Base-by-base conservation (phyloP, 805 yeast genomes). In the Maudiozyma turicensis region DNA sequence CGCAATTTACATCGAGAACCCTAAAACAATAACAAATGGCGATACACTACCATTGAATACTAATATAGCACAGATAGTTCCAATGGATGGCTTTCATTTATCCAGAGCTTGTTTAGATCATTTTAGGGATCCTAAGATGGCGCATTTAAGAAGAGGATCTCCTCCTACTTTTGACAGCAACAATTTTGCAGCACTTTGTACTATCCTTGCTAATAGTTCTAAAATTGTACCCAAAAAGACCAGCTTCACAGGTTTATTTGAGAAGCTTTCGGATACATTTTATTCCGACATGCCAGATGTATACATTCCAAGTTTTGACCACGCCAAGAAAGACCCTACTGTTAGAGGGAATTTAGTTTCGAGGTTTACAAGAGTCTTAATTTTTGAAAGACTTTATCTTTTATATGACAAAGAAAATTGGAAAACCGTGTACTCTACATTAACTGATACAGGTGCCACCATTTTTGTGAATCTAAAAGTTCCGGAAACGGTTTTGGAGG, bases 1-100 rank as follows among this genome's bases (percentile, higher is more conserved):
- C 52, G 47, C 60, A 10, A 45, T 62, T 15, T 53, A 54, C 28
- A 43, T 63, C 7, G 26, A 33, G 9, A 26, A 11, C 13, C 2
- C 38, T n/a, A 35, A 9, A 35, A 37, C 31, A 15, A 29, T 5
- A 45, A 44, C 8, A 42, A 45, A 1, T 64, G 32, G 8, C n/a
- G 14, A 14, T 9, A 15, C 10, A 15, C 15, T 20, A 38, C 13
- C 40, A n/a, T 38, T 28, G 6, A 13, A n/a, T 26, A 20, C 47
- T 13, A 29, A 51, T 28, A 56, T 63, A 54, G 80, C 81, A 1
- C 71, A 72, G 52, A 70, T 72, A 15, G 59, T 84, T 1, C 82
- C 86, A 8, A 82, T 83, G 89, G 91, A 84, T 63, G 91, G 93
- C 5, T 84, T 80, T 57, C 93, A 84, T 59, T 65, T 78, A n/a